Percentiles rank a stretch among this genome's conserved stretches.
phyloP scores from a whole-genome alignment of 441 rosid species.

The Jatropha podagrica region DNA sequence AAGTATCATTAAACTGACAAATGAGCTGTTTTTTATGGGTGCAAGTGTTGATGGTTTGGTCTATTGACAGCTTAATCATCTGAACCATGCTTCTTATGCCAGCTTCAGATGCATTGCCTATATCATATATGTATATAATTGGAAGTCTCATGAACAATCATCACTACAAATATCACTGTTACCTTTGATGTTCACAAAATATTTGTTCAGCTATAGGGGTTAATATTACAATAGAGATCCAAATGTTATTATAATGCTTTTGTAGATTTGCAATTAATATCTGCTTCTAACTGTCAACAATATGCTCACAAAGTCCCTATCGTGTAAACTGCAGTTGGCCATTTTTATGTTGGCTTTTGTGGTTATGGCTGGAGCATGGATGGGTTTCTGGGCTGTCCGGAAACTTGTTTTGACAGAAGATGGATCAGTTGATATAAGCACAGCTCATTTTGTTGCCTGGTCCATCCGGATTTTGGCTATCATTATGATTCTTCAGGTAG shows the following conservation, averaged over 20 bases:
- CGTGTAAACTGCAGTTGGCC: conserved; percentile 52
- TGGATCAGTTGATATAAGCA: conserved; percentile 71
- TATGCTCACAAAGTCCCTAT: not conserved
- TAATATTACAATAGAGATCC: not conserved
- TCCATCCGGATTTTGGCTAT: conserved; percentile 63
- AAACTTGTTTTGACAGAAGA: conserved; percentile 79
- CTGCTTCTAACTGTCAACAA: not conserved
- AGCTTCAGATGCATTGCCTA: not conserved
- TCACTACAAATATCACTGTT: not conserved
- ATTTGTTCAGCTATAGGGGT: not conserved
- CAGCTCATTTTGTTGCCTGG: conserved; percentile 78
- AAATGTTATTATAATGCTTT: not conserved
- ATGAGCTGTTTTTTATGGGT: not conserved
- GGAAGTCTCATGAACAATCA: not conserved
- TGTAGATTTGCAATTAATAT: not conserved
- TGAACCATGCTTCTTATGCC: conserved; percentile 7
- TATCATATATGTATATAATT: not conserved
- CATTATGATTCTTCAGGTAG: conserved; percentile 79
- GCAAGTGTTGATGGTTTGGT: not conserved
- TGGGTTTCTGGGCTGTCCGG: conserved; percentile 90
- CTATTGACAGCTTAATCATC: not conserved
- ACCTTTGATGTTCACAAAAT: not conserved
- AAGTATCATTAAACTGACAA: not conserved
- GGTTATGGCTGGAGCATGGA: conserved; percentile 51
- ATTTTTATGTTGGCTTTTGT: conserved; percentile 65